Percentiles rank a stretch among this genome's conserved stretches.
Evolutionary conservation across 495 filamentous ascomycete genomes (phyloP).

Genomic region (Tuber umbilicatum): DNA sequence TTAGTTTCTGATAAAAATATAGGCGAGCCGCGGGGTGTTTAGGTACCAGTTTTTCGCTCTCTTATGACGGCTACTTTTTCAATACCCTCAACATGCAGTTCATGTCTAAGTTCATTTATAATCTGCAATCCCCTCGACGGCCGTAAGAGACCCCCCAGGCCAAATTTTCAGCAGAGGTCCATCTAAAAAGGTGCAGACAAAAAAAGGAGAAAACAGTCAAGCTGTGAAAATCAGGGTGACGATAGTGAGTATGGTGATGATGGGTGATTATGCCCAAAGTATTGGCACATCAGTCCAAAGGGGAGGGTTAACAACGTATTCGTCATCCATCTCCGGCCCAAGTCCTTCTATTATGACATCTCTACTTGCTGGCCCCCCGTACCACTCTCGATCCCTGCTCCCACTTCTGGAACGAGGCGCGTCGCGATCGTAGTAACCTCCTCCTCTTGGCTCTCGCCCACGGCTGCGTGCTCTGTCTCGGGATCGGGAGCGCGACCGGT

Average conservation of each 20-base stretch:
- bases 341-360: slow-evolving; percentile 42
- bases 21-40: not conserved
- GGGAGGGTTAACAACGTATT: slow-evolving; percentile 44
- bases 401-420: slow-evolving; percentile 30
- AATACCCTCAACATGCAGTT: slow-evolving; percentile 53
- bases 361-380: slow-evolving; percentile 34
- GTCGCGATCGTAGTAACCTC: slow-evolving; percentile 37
- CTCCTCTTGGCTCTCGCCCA: slow-evolving; percentile 17
- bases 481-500: slow-evolving; percentile 32
- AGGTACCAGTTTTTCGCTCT: slow-evolving; percentile 59
- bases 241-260: slow-evolving; percentile 24
- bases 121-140: slow-evolving; percentile 49
- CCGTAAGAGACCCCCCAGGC: slow-evolving; percentile 33
- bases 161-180: slow-evolving; percentile 43
- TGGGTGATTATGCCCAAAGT: slow-evolving; percentile 16
- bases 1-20: slow-evolving; percentile 8
- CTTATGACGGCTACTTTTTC: slow-evolving; percentile 62
- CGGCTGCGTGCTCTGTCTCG: slow-evolving; percentile 18
- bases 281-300: slow-evolving; percentile 26
- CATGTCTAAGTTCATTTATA: slow-evolving; percentile 54
- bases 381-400: slow-evolving; percentile 39
- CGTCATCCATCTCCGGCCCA: slow-evolving; percentile 40
- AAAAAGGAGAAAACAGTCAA: slow-evolving; percentile 20
- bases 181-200: slow-evolving; percentile 27
- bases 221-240: slow-evolving; percentile 10